These are phyloP conservation scores for Echites panduratus DNA, from an alignment of 257 asterid genomes.

Conservation along the genomic window DNA sequence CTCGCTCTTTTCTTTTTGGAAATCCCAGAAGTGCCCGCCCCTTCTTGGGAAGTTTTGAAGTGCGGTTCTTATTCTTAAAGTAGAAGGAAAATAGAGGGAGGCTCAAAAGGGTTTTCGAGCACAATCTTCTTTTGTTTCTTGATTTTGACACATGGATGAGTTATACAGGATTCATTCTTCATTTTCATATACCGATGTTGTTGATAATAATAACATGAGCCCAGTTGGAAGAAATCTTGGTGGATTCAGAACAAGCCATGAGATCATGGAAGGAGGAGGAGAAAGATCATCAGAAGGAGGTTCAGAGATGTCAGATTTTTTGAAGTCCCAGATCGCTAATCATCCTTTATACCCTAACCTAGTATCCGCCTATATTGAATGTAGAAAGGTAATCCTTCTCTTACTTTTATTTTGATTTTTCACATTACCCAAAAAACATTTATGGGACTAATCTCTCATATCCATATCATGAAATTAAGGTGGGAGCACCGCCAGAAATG, in stretches of 20 bases:
- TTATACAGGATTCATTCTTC: constrained; percentile 42
- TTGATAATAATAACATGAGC: not conserved
- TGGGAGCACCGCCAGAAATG: constrained; percentile 73
- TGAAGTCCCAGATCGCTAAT: constrained; percentile 70
- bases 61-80: constrained; percentile 3
- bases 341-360: constrained; percentile 82
- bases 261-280: not conserved
- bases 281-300: not conserved
- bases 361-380: constrained; percentile 61
- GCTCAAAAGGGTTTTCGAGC: not conserved
- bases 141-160: constrained; percentile 35
- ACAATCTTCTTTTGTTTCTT: not conserved
- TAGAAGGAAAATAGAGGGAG: not conserved
- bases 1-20: not conserved
- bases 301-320: constrained; percentile 36
- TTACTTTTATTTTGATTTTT: not conserved
- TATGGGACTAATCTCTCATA: no score
- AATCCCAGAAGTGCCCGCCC: not conserved
- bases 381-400: constrained; percentile 52
- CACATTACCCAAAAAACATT: not conserved
- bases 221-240: constrained; percentile 14
- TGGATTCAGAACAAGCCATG: not conserved
- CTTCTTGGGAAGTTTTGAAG: not conserved
- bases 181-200: constrained; percentile 21
- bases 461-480: constrained; percentile 33